phyloP scores from a whole-genome alignment of 208 protist species.

The Trypanosoma lewisi region DNA sequence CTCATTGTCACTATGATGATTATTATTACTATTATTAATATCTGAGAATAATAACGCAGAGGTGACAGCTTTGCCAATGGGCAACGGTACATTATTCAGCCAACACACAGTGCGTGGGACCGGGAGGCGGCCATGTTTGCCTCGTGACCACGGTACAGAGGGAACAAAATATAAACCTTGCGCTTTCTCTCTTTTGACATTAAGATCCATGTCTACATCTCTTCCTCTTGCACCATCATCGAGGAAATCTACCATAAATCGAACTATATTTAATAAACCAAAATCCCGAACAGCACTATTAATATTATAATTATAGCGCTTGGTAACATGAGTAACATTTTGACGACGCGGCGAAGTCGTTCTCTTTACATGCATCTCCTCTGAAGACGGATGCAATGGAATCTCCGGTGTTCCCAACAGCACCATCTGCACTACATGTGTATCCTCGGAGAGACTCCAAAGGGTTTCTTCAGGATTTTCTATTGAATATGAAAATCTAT shows the following conservation, averaged over 20 bases:
- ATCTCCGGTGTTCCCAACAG: slow-evolving; percentile 10
- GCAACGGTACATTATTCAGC: slow-evolving; percentile 15
- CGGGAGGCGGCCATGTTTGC: slow-evolving; percentile 14
- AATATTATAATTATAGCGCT: not conserved
- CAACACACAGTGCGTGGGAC: slow-evolving; percentile 24
- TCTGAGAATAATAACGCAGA: slow-evolving; percentile 11
- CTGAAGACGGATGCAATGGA: not conserved
- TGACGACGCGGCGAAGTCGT: not conserved
- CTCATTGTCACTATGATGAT: too few relatives aligned
- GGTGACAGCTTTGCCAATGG: slow-evolving; percentile 19
- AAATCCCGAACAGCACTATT: not conserved
- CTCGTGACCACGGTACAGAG: not conserved
- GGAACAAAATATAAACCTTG: slow-evolving; percentile 18
- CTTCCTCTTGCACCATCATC: slow-evolving; percentile 15
- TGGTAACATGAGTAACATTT: not conserved
- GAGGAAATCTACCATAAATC: slow-evolving; percentile 24
- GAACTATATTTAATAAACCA: slow-evolving; percentile 19
- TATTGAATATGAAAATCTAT: too few relatives aligned
- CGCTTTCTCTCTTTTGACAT: too few relatives aligned
- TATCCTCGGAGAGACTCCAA: slow-evolving; percentile 22
- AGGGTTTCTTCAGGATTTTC: slow-evolving; percentile 18
- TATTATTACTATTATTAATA: not conserved
- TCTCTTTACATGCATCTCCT: not conserved
- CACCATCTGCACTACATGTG: slow-evolving; percentile 27
- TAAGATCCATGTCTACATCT: not conserved